Evolutionary conservation across 23 red algal genomes (phyloP), one percentile per base, ranked within the genome.

Genomic region (Gracilaria gracilis): DNA sequence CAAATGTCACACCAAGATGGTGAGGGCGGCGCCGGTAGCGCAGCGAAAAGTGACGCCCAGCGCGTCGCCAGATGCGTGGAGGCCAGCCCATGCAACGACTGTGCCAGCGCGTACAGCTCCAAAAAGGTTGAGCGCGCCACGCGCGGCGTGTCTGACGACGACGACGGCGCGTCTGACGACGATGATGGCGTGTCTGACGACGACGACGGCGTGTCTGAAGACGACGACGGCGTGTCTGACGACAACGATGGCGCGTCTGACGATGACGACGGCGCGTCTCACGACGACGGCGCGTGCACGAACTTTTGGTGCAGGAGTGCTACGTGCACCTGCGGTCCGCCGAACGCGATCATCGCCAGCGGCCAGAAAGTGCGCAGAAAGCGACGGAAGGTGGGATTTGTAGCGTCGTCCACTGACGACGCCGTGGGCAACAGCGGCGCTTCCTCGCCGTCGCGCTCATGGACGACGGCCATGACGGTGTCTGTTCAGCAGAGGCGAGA

Each of bases 261-360:
- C 5, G 42, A n/a, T n/a, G n/a, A n/a, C n/a, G n/a, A n/a, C n/a
- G n/a, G n/a, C n/a, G n/a, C n/a, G n/a, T n/a, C n/a, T n/a, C n/a
- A 46, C 4, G 42, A 46, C 42, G 42, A 4, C 64, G 32, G 32
- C n/a, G 14, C 23, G 17, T 50, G 44, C 40, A 91, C 86, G 29
- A 91, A 91, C 62, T 37, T 75, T 1, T 84, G 42, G 21, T 91
- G 86, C 25, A 91, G 35, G 31, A 95, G 85, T 20, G 86, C 86
- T 3, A 95, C 79, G 57, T 95, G 93, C 1, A 87, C 93, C 53
- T 76, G 70, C 40, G 93, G 93, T n/a, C 93, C 93, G 75, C 93
- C 93, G 57, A 95, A 95, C 0, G 93, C 86, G 23, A 85, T 57
- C 19, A 85, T 34, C 32, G 79, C 62, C 13, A 95, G 62, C 20